Evolutionary conservation across 176 grass and related monocot genomes (phyloP).

Genomic region (Pontederia paniculata): DNA sequence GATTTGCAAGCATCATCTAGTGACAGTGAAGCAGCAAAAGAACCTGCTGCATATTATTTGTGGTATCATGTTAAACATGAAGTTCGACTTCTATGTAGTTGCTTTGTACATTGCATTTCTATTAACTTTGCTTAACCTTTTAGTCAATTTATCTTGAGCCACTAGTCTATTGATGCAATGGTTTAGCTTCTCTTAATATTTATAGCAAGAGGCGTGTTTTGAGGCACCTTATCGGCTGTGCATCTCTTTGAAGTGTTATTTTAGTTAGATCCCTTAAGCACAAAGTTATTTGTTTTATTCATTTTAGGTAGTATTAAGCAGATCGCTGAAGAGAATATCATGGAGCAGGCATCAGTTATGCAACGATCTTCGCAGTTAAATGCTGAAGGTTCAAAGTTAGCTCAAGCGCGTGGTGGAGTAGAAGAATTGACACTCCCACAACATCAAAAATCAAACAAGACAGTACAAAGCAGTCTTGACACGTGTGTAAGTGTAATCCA

Average conservation of each 20-base stretch:
- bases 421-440: not conserved
- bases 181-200: too few species aligned
- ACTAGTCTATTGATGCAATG: not conserved
- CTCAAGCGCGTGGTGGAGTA: not conserved
- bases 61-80: too few species aligned
- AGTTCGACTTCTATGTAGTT: too few species aligned
- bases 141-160: not conserved
- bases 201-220: not conserved
- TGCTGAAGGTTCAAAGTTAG: not conserved
- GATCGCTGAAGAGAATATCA: not conserved
- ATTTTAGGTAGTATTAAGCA: constrained; percentile 24
- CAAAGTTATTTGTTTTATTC: constrained; percentile 3
- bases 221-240: not conserved
- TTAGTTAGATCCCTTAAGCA: not conserved
- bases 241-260: not conserved
- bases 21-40: too few species aligned
- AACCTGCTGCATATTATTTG: too few species aligned
- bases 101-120: not conserved
- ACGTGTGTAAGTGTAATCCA: not conserved
- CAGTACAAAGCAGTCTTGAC: not conserved
- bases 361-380: not conserved
- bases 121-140: not conserved
- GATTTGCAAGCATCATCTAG: too few species aligned
- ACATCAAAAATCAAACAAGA: not conserved
- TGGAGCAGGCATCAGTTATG: too few species aligned